Evolutionary conservation across 805 yeast species (phyloP), one percentile per base, ranked within the genome.

Genomic region (Barnettozyma botsteinii): DNA sequence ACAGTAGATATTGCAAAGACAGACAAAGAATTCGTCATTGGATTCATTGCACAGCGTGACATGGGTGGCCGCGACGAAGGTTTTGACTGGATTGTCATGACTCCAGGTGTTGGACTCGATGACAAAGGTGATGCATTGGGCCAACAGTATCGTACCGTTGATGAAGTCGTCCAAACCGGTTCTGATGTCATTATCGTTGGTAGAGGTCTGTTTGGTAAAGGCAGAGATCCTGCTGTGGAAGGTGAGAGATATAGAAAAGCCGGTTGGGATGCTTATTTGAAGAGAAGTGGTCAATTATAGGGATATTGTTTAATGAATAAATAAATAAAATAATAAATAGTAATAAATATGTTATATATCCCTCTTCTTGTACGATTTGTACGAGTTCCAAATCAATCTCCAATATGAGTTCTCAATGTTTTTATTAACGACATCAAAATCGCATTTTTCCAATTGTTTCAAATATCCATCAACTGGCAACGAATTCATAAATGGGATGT

Each of bases 21-120:
- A 21, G 95, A 91, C 64, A 81, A 76, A 55, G 88, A 82, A 44
- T 93, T 93, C 65, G 96, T 87, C 23, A 82, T 93, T 64, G 99
- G 99, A 0, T 93, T 91, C 61, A 93, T 93, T 64, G 97, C 98
- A 1, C 97, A 88, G 60, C 75, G 76, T 56, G 80, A 81, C 43
- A 85, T 89, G 85, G 88, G 88, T 22, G 89, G 88, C 13, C 71
- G 73, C 32, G 81, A 74, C 3, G 93, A 81, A 53, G 93, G 91
- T 1, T 89, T 84, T 55, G 98, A 93, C 65, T 93, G 97, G 96
- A 65, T 93, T 30, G 77, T 89, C 43, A 81, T 93, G 93, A 91
- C 98, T 1, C 99, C 99, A 0, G 99, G 99, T 46, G 98, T 93
- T 29, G 98, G 98, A 3, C 72, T 93, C 38, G 98, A 91, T 58